These are phyloP conservation scores for Globisporangium middletonii DNA, from an alignment of 352 stramenopile species.

Conservation along the genomic window DNA sequence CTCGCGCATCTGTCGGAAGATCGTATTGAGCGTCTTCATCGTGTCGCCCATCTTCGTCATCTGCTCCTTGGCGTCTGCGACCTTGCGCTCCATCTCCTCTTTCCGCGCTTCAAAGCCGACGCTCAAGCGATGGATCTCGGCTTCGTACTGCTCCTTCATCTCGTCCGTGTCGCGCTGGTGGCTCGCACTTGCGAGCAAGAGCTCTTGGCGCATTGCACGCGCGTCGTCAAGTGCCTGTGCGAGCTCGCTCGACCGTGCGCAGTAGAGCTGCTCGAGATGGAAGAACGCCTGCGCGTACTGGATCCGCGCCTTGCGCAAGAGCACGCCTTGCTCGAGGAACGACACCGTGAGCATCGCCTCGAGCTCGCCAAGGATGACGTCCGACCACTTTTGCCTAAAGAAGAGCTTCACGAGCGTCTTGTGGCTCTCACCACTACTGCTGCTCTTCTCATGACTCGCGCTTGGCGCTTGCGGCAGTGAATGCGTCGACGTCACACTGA, in stretches of 20 bases:
- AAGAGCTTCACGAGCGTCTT: slow-evolving; percentile 53
- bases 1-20: slow-evolving; percentile 92
- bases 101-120: slow-evolving; percentile 42
- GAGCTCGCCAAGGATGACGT: slow-evolving; percentile 83
- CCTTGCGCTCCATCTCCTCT: slow-evolving; percentile 65
- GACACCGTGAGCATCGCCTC: slow-evolving; percentile 83
- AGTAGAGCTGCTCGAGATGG: slow-evolving; percentile 51
- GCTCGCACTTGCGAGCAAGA: slow-evolving; percentile 22
- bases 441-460: neutral
- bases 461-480: neutral
- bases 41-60: slow-evolving; percentile 89
- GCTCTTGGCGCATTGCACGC: slow-evolving; percentile 27
- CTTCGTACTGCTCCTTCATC: slow-evolving; percentile 43
- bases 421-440: slow-evolving; percentile 8
- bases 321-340: slow-evolving; percentile 84
- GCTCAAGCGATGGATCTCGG: slow-evolving; percentile 41
- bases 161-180: slow-evolving; percentile 34
- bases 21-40: slow-evolving; percentile 90
- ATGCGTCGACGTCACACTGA: neutral
- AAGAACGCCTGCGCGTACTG: slow-evolving; percentile 79
- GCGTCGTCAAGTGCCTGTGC: slow-evolving; percentile 26
- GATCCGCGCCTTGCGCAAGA: slow-evolving; percentile 76
- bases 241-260: slow-evolving; percentile 28
- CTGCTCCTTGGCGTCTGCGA: slow-evolving; percentile 68
- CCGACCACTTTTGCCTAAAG: slow-evolving; percentile 90